Conservation (phyloP, 2,329 filamentous ascomycete genomes). For the Fusarium sp. region DNA sequence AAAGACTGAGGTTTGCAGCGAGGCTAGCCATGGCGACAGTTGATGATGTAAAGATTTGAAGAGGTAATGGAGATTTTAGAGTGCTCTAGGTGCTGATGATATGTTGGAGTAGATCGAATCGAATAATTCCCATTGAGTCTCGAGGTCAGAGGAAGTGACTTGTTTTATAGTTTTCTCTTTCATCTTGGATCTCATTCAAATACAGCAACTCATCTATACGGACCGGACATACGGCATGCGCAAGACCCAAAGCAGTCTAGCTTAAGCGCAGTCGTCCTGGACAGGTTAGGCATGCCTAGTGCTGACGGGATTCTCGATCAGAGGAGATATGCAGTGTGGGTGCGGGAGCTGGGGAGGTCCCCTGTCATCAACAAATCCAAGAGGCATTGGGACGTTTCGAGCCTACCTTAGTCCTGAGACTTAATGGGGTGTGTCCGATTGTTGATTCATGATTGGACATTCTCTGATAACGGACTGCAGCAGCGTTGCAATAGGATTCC, state of each 20-base stretch:
- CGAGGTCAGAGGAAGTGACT: background rate
- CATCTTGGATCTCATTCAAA: background rate
- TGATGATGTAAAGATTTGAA: background rate
- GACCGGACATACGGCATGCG: background rate
- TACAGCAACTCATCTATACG: background rate
- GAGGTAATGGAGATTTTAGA: background rate
- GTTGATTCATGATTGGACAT: background rate
- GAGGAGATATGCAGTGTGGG: background rate
- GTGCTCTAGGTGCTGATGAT: too few relatives aligned
- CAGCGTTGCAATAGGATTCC: background rate
- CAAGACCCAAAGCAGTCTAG: constrained; percentile 5
- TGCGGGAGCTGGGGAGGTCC: background rate
- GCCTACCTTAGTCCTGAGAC: background rate
- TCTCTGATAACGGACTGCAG: background rate
- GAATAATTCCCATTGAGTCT: accelerated
- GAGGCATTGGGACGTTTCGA: background rate
- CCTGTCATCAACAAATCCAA: background rate
- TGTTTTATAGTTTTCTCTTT: background rate
- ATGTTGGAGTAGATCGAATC: too few relatives aligned
- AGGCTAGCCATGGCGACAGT: background rate
- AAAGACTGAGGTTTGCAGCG: constrained; percentile 1
- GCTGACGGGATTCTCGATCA: background rate
- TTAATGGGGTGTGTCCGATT: background rate
- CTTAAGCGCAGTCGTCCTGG: constrained; percentile 12
- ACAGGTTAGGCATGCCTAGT: background rate